A percentile compares a stretch with the other conserved stretches of the same genome.
Evolutionary conservation across 116 monocot genomes (phyloP).

Genomic region (Dioscorea cayenensis): DNA sequence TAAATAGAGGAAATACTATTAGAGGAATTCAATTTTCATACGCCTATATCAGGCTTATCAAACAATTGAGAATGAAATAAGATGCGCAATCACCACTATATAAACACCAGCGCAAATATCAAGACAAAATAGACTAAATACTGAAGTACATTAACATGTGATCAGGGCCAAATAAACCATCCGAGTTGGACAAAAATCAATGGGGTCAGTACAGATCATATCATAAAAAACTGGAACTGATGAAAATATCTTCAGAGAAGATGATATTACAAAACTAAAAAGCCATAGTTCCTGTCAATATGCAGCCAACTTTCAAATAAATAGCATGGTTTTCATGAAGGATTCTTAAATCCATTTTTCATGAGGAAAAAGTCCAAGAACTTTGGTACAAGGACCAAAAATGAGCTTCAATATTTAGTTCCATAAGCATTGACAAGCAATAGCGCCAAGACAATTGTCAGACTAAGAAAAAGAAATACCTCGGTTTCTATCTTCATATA

Average conservation of each 20-base stretch:
- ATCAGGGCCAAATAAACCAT: no score
- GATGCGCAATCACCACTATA: no score
- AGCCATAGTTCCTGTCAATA: no score
- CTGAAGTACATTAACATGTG: no score
- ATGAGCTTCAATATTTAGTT: not conserved
- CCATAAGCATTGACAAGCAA: not conserved
- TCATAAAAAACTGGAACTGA: no score
- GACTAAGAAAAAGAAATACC: conserved; percentile 19
- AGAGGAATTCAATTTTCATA: not conserved
- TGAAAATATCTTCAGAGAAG: no score
- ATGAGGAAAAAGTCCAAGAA: not conserved
- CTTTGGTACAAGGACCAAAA: not conserved
- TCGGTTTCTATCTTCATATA: conserved; percentile 35
- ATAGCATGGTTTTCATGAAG: no score
- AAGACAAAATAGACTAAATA: not conserved
- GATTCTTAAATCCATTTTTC: not conserved
- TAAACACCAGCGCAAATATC: not conserved
- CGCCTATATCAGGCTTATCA: not conserved
- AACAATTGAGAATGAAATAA: not conserved
- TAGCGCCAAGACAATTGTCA: not conserved
- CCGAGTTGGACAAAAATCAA: no score
- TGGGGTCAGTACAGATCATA: no score
- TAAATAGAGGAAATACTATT: not conserved
- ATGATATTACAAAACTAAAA: no score
- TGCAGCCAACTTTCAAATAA: no score